These are phyloP conservation scores for Ceratocystis harringtonii DNA, from an alignment of 2,329 filamentous ascomycete genomes.

Conservation along the genomic window DNA sequence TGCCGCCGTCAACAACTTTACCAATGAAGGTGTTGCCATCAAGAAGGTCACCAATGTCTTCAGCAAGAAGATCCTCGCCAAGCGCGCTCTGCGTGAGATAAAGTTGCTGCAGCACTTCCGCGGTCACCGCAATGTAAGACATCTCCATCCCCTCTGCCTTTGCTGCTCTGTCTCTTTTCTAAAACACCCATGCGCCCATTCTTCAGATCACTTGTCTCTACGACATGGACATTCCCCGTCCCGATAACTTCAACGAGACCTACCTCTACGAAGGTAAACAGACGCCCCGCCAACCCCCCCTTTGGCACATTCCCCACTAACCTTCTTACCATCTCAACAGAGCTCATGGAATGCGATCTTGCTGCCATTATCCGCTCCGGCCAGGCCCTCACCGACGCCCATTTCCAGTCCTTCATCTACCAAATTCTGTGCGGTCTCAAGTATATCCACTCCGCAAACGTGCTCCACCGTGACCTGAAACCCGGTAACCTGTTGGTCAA, in stretches of 20 bases:
- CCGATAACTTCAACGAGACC: slow-evolving; percentile 96
- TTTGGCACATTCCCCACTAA: not conserved
- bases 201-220: slow-evolving; percentile 89
- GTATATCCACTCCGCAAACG: slow-evolving; percentile 98
- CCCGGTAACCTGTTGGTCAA: slow-evolving; percentile 95
- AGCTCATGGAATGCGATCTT: slow-evolving; percentile 98
- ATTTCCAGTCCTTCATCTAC: slow-evolving; percentile 99
- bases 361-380: slow-evolving; percentile 96
- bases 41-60: slow-evolving; percentile 99
- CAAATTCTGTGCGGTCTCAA: slow-evolving; percentile 98
- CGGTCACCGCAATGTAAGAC: slow-evolving; percentile 64
- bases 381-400: slow-evolving; percentile 90
- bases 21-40: slow-evolving; percentile 86
- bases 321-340: slow-evolving; percentile 31
- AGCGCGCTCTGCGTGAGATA: slow-evolving; percentile 93
- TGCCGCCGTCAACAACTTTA: slow-evolving; percentile 82
- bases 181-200: not conserved
- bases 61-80: slow-evolving; percentile 98
- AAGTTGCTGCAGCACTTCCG: slow-evolving; percentile 97
- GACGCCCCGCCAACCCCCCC: not conserved
- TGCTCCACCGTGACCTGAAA: slow-evolving; percentile 91
- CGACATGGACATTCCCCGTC: slow-evolving; percentile 97
- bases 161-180: not conserved
- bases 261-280: slow-evolving; percentile 88
- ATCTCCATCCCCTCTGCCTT: not conserved